A percentile compares a stretch with the other conserved stretches of the same genome.
These are phyloP conservation scores for Tricholoma sp. DNA, from an alignment of 768 basidiomycete species.

Conservation along the genomic window DNA sequence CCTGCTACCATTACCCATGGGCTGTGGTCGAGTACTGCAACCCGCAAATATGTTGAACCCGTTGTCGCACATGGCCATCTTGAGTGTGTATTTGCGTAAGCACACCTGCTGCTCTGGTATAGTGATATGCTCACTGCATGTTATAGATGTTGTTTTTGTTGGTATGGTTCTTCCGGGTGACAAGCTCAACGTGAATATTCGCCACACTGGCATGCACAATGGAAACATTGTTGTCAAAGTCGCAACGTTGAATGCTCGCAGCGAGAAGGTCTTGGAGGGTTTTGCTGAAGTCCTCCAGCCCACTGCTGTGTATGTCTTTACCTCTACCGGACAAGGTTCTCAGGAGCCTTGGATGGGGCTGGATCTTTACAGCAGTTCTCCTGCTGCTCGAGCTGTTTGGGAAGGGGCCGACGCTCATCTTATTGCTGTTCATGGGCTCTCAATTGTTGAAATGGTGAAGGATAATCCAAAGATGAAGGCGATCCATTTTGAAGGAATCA, in stretches of 20 bases:
- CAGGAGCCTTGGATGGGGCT: conserved; percentile 99
- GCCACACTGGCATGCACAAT: no score
- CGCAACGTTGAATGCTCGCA: no score
- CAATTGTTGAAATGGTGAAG: no score
- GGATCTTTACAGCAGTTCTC: conserved; percentile 91
- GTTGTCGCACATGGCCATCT: conserved; percentile 92
- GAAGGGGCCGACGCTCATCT: conserved; percentile 93
- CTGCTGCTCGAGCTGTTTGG: conserved; percentile 96
- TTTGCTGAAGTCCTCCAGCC: conserved; percentile 92
- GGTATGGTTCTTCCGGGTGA: conserved; percentile 96
- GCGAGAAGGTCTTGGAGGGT: no score
- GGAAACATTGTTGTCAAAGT: no score
- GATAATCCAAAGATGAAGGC: no score
- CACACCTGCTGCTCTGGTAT: conserved; percentile 15
- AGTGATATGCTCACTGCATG: conserved; percentile 5
- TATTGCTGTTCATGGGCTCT: conserved; percentile 91
- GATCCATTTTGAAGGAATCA: no score
- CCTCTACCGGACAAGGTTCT: conserved; percentile 96
- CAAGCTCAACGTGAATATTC: conserved; percentile 76
- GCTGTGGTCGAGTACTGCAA: conserved; percentile 94
- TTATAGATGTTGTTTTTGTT: conserved; percentile 82
- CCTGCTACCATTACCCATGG: conserved; percentile 98
- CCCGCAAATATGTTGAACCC: conserved; percentile 87
- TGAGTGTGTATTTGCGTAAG: conserved; percentile 83
- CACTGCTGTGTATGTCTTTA: conserved; percentile 92